Evolutionary conservation across 805 yeast genomes (phyloP), one percentile per base, ranked within the genome.

Genomic region (Middelhovenomyces tepae): DNA sequence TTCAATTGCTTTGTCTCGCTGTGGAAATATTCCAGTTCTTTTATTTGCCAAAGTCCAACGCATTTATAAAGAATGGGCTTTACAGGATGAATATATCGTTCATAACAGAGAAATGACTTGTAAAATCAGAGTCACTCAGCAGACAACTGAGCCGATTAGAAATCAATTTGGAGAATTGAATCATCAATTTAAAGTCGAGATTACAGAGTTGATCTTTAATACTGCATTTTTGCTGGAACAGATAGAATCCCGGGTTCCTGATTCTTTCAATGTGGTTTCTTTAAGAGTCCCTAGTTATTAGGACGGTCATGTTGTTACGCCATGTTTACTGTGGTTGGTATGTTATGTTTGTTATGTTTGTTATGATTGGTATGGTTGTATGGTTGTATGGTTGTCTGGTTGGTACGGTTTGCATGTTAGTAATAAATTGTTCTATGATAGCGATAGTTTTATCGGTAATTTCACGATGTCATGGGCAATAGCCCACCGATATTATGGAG

Each of bases 41-140:
- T 21, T 39, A 22, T 6, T 37, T 22, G 15, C 26, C 14, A 23
- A 18, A 14, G 15, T 22, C 14, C 45, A 41, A 31, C 27, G 40
- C 16, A 39, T 41, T 10, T 37, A 41, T 27, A 30, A 31, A 6
- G 33, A 33, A 13, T 41, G 45, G 45, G 20, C 32, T 10, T 11
- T 15, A 17, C 42, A 39, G 11, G 35, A 36, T 17, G 43, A 35
- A 22, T 31, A 32, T 23, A 13, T 41, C 11, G 37, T 41, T 14
- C 45, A 36, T 27, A 28, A 41, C 23, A 31, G 22, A 5, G 29
- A 32, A 16, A 19, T 41, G 6, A 32, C 42, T 6, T 41, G 27
- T 27, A 26, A 34, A 18, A 14, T 41, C 14, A 30, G 28, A 22
- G 40, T 41, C 10, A 23, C 25, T 7, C 10, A 34, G 16, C 21